Conservation (phyloP, 2,329 filamentous ascomycete species). For the Botrytis elliptica region DNA sequence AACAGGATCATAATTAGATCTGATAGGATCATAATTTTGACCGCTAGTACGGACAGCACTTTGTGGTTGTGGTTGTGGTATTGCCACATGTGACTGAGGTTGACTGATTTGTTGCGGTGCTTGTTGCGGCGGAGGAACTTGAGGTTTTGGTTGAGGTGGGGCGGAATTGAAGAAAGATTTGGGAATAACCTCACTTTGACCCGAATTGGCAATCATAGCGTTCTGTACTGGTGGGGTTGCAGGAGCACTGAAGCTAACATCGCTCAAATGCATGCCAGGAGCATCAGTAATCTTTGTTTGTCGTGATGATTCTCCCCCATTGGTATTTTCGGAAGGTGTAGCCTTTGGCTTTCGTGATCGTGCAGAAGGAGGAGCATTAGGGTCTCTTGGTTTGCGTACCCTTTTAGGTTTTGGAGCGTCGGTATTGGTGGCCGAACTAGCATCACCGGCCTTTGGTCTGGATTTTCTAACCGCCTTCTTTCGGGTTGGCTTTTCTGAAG, state of each 20-base stretch:
- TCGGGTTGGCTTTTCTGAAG: constrained; percentile 38
- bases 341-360: constrained; percentile 56
- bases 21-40: constrained; percentile 86
- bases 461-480: constrained; percentile 67
- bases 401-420: constrained; percentile 48
- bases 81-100: constrained; percentile 28
- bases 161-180: constrained; percentile 35
- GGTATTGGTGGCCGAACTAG: constrained; percentile 44
- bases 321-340: constrained; percentile 36
- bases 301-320: constrained; percentile 18
- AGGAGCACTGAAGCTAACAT: constrained; percentile 25
- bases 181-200: constrained; percentile 43
- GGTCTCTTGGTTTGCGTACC: constrained; percentile 57
- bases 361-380: constrained; percentile 54
- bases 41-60: constrained; percentile 63
- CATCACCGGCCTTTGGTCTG: constrained; percentile 47
- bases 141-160: constrained; percentile 23
- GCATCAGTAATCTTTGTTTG: constrained; percentile 16
- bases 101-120: constrained; percentile 10
- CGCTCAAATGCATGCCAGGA: constrained; percentile 11
- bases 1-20: constrained; percentile 67
- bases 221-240: constrained; percentile 20
- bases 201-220: constrained; percentile 35
- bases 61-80: constrained; percentile 42
- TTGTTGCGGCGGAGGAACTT: constrained; percentile 11